phyloP scores from a whole-genome alignment of 371 early-diverging fungal genomes.

The Rhizopus stolonifer region DNA sequence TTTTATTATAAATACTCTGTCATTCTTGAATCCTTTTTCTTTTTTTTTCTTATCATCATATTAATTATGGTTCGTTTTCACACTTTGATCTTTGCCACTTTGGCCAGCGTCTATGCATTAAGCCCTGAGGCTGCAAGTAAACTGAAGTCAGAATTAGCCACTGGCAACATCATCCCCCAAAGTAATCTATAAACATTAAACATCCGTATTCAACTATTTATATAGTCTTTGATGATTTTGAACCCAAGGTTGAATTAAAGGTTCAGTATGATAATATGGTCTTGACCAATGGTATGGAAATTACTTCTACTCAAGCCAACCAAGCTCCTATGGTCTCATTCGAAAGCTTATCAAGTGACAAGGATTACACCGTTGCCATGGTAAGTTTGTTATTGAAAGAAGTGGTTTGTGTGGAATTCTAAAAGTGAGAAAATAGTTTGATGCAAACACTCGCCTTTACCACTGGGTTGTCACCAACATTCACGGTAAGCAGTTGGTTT shows the following conservation, averaged over 20 bases:
- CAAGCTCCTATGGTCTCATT: slow-evolving; percentile 26
- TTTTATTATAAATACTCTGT: background rate
- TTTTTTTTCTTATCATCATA: background rate
- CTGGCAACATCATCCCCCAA: slow-evolving; percentile 15
- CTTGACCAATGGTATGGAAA: slow-evolving; percentile 21
- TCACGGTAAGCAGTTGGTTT: slow-evolving; percentile 10
- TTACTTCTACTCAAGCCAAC: slow-evolving; percentile 19
- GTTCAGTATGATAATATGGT: slow-evolving; percentile 23
- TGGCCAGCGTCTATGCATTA: slow-evolving; percentile 11
- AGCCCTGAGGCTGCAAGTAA: background rate
- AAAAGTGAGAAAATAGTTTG: slow-evolving; percentile 26
- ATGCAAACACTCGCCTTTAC: slow-evolving; percentile 26
- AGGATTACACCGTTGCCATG: slow-evolving; percentile 30
- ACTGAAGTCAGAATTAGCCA: slow-evolving; percentile 8
- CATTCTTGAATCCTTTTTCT: background rate
- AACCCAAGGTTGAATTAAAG: slow-evolving; percentile 23
- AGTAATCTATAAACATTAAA: slow-evolving; percentile 7
- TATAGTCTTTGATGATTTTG: slow-evolving; percentile 18
- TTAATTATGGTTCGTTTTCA: slow-evolving; percentile 3
- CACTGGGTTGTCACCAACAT: slow-evolving; percentile 38
- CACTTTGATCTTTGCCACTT: slow-evolving; percentile 8
- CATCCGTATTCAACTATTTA: too few species aligned
- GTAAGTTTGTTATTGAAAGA: slow-evolving; percentile 15
- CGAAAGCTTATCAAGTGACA: slow-evolving; percentile 18
- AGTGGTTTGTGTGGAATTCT: too few species aligned